Percentiles rank a stretch among this genome's conserved stretches.
phyloP scores from a whole-genome alignment of 177 flowering plant species.

The Vitis hybrid region DNA sequence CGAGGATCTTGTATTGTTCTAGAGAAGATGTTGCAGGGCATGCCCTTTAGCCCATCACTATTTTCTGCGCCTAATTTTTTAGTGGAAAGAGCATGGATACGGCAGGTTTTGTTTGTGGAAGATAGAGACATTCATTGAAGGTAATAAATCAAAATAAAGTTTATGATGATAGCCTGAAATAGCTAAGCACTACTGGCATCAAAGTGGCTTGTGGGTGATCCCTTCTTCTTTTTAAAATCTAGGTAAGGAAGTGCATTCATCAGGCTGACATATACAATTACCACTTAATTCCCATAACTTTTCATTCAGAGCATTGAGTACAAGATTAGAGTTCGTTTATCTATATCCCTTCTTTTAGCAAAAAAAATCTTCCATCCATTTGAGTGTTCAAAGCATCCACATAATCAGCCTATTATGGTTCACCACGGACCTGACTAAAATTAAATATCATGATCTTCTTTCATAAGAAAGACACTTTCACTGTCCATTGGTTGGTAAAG shows the following conservation, averaged over 20 bases:
- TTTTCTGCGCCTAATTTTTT: too few relatives aligned
- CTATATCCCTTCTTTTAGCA: not conserved
- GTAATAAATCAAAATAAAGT: not conserved
- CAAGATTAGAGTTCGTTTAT: not conserved
- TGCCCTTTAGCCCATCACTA: too few relatives aligned
- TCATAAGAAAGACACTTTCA: not conserved
- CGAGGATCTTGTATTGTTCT: too few relatives aligned
- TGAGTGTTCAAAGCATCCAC: not conserved
- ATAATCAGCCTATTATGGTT: not conserved
- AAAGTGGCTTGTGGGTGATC: not conserved
- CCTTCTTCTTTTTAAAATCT: not conserved
- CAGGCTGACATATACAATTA: not conserved
- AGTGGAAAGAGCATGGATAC: too few relatives aligned
- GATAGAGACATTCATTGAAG: too few relatives aligned
- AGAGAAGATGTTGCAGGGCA: too few relatives aligned
- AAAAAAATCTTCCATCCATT: not conserved
- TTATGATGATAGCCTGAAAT: not conserved
- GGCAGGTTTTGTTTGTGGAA: not conserved
- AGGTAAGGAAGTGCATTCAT: not conserved
- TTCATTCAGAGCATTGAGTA: not conserved
- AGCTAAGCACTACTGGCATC: not conserved
- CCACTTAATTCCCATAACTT: not conserved
- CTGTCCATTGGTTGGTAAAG: not conserved
- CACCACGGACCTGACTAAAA: not conserved
- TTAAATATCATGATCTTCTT: not conserved